phyloP scores from a whole-genome alignment of 1,284 basidiomycete genomes.

The Takashimella koratensis region DNA sequence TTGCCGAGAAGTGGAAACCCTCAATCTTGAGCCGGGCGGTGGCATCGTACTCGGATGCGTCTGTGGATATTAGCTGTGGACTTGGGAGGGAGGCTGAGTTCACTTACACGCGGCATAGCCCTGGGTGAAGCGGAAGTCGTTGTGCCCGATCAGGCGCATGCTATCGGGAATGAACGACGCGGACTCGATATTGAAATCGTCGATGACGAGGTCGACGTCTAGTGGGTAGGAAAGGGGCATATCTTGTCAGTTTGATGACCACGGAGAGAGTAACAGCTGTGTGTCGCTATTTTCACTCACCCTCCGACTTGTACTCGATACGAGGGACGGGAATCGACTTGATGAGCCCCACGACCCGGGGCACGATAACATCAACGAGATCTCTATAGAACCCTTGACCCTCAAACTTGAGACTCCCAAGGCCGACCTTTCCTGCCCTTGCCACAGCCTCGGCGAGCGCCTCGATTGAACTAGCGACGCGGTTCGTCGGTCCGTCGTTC shows the following conservation, averaged over 20 bases:
- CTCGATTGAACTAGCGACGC: slow-evolving; percentile 47
- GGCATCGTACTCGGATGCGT: slow-evolving; percentile 49
- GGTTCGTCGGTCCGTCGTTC: slow-evolving; percentile 40
- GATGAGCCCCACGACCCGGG: slow-evolving; percentile 49
- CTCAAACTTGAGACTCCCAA: slow-evolving; percentile 34
- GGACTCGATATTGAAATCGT: slow-evolving; percentile 48
- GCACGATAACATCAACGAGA: slow-evolving; percentile 49
- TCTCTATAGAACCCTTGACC: slow-evolving; percentile 49
- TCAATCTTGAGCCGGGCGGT: slow-evolving; percentile 48
- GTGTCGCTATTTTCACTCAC: too few relatives aligned
- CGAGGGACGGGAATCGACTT: slow-evolving; percentile 52
- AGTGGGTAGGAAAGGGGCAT: not conserved
- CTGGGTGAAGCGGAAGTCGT: slow-evolving; percentile 51
- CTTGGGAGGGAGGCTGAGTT: not conserved
- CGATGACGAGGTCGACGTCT: slow-evolving; percentile 50
- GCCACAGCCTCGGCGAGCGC: slow-evolving; percentile 44
- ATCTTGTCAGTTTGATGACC: not conserved
- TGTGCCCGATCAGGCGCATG: slow-evolving; percentile 49
- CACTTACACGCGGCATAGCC: slow-evolving; percentile 46
- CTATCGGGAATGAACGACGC: slow-evolving; percentile 52
- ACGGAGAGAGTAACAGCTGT: too few relatives aligned
- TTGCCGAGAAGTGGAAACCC: slow-evolving; percentile 50
- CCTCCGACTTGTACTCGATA: slow-evolving; percentile 50
- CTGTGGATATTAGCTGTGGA: slow-evolving; percentile 7
- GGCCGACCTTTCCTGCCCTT: slow-evolving; percentile 39